Base-by-base conservation (phyloP, 345 rosid species). In the Gossypium raimondii region DNA sequence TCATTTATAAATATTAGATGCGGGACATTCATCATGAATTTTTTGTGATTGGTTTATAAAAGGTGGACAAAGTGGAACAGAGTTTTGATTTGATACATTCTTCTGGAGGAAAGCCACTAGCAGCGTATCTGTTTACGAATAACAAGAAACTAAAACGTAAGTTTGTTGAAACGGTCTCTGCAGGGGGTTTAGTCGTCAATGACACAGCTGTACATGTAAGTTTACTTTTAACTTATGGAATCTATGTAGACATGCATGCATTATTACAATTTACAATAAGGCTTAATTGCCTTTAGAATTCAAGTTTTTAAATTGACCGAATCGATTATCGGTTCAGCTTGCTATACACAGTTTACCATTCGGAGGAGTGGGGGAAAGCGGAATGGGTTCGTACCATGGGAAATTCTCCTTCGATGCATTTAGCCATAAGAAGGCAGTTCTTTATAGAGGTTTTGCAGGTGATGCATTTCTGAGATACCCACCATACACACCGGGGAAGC, bases 341-440 rank as follows among this genome's bases (percentile, higher is more conserved):
- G 83, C 93, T 0, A 81, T 86, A 22, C 91, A 61, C 68, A 72
- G 82, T 38, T 70, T 96, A 51, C 99, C 99, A 25, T 96, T 96
- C 10, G 99, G 99, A 77, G 98, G 98, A 75, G 97, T 96, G 2
- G 98, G 97, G 50, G 97, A 93, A 78, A 93, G 99, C 43, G 98
- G 99, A 75, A 84, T 78, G 72, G 99, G 99, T 57, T 74, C 93
- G 17, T 93, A 96, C 88, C 99, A 92, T 67, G 99, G 98, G 22
- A 96, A 90, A 73, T 91, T 93, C 86, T 96, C 99, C 47, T 95
- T 92, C 25, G 99, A 96, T 58, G 87, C 92, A 67, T 96, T 96
- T 63, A 90, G 92, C 86, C 99, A 96, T 82, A 96, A 93, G 86
- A 96, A 96, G 75, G 97, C 95, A 7, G 97, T 96, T 60, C 67